phyloP scores from a whole-genome alignment of 768 basidiomycete genomes.

The Lactifluus hygrophoroides region DNA sequence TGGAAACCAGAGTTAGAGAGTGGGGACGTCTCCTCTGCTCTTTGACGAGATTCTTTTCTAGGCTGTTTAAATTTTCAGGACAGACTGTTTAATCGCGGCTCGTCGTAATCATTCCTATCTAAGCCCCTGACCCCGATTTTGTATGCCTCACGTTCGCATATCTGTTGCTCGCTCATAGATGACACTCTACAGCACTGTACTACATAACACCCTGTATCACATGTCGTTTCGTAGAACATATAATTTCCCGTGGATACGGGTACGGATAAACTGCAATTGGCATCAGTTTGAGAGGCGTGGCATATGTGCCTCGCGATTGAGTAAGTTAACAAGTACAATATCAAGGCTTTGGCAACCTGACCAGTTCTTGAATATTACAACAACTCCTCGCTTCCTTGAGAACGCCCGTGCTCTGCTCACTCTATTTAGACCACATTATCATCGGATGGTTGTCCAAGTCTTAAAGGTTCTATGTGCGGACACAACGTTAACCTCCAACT shows the following conservation, averaged over 20 bases:
- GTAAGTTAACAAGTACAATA: background rate
- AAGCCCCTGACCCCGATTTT: constrained; percentile 8
- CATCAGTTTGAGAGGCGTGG: background rate
- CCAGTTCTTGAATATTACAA: background rate
- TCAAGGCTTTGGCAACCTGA: background rate
- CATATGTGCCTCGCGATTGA: background rate
- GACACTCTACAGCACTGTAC: constrained; percentile 17
- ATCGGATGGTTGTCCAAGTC: no score
- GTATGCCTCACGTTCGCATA: constrained; percentile 12
- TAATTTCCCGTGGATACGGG: constrained; percentile 16
- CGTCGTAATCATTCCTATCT: constrained; percentile 11
- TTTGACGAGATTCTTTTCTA: no score
- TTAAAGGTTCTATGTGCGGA: no score
- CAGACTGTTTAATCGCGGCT: constrained; percentile 5
- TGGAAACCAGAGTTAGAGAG: constrained; percentile 22
- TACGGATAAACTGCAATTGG: background rate
- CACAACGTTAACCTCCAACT: no score
- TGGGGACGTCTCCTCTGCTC: constrained; percentile 12
- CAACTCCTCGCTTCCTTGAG: background rate
- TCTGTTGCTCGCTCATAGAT: constrained; percentile 12
- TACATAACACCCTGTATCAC: constrained; percentile 17
- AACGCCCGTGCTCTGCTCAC: constrained; percentile 8
- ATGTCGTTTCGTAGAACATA: constrained; percentile 21
- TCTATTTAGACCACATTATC: background rate
- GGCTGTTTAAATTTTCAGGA: background rate